Evolutionary conservation across 495 filamentous ascomycete genomes (phyloP), one percentile per base, ranked within the genome.

Genomic region (Poronia punctata): DNA sequence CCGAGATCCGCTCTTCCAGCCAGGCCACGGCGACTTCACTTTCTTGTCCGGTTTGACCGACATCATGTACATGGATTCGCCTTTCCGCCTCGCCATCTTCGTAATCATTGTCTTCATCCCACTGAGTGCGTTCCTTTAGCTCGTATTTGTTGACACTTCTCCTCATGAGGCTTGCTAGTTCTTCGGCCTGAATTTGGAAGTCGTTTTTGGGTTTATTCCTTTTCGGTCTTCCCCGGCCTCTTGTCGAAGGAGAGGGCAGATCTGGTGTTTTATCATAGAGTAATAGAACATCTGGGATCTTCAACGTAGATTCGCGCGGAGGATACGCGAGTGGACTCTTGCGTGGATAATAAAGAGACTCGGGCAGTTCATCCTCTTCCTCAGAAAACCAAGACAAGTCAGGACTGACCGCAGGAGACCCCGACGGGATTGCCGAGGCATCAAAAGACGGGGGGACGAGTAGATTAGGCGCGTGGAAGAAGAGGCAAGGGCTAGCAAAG

Each of bases 401-500:
- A n/a, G n/a, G n/a, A n/a, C n/a, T n/a, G 9, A 23, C 19, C 8
- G 20, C 28, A 3, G 36, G 14, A 22, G 43, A 27, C 15, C 19
- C 20, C 14, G 17, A 31, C 3, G 41, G 20, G 35, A 46, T 19
- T 10, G 43, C 32, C 0, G 54, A 49, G 10, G 32, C 35, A 21
- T 58, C 29, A 17, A 72, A 72, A 14, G 57, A 49, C 8, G 51
- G 44, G 0, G 67, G 67, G 4, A 67, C 56, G 32, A 49, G 45
- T 8, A 74, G 29, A 0, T 56, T 58, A 0, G 75, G 38, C 2
- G 60, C 66, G n/a, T 65, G 66, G 43, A 76, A 75, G 42, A 79
- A 75, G 12, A 78, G 57, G 22, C 57, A 56, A 2, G 72, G 60
- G 35, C 68, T 73, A 7, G 68, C 72, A 41, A 77, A 78, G 12